These are phyloP conservation scores for Tylopilus sp. DNA, from an alignment of 1,284 basidiomycete species.

Conservation along the genomic window DNA sequence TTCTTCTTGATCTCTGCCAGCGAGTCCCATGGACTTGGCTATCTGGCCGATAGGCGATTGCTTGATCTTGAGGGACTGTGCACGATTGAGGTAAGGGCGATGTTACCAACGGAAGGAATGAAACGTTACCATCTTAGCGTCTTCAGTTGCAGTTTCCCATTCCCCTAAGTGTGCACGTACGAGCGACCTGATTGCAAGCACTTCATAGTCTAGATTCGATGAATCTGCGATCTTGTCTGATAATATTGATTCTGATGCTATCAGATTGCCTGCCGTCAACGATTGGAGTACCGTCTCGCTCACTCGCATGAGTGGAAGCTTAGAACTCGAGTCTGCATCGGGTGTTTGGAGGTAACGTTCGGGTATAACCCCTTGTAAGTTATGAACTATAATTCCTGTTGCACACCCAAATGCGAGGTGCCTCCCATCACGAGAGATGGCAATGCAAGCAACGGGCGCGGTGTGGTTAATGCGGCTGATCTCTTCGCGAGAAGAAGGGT, in stretches of 20 bases:
- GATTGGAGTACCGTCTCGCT: background rate
- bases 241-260: background rate
- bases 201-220: background rate
- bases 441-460: background rate
- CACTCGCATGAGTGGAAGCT: background rate
- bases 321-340: background rate
- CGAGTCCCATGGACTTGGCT: background rate
- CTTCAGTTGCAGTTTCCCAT: background rate
- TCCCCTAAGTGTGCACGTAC: background rate
- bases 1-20: background rate
- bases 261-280: background rate
- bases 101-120: background rate
- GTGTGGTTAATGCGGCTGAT: background rate
- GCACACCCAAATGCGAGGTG: background rate
- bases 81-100: background rate
- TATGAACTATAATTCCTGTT: background rate
- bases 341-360: background rate
- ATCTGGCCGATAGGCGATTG: constrained; percentile 5
- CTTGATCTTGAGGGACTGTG: constrained; percentile 7
- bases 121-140: background rate
- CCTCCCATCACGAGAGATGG: background rate
- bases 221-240: background rate
- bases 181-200: background rate
- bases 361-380: background rate
- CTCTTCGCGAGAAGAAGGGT: background rate